These are phyloP conservation scores for Pseudogymnoascus sp. DNA, from an alignment of 2,329 filamentous ascomycete species.

Conservation along the genomic window DNA sequence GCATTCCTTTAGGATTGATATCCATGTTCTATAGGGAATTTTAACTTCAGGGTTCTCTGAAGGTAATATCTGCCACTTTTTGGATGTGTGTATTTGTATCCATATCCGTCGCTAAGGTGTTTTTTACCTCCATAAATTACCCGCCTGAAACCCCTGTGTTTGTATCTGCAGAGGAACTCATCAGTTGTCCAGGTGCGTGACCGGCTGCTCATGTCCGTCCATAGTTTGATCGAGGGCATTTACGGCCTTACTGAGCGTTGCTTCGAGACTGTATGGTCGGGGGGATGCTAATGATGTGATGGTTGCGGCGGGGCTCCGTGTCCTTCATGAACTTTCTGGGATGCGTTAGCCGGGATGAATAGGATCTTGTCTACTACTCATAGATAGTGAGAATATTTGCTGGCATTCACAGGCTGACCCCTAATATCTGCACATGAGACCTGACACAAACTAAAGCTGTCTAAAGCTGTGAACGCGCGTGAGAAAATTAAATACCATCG, in stretches of 20 bases:
- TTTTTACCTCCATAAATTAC: no score
- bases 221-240: slow-evolving; percentile 23
- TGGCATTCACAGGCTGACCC: neutral
- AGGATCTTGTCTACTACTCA: neutral
- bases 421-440: neutral
- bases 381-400: neutral
- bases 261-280: slow-evolving; percentile 15
- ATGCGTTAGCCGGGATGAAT: neutral
- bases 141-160: no score
- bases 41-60: neutral
- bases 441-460: neutral
- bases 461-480: neutral
- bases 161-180: no score
- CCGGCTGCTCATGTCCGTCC: slow-evolving; percentile 23
- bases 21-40: neutral
- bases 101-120: no score
- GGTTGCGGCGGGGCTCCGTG: neutral
- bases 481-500: neutral
- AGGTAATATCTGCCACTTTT: neutral
- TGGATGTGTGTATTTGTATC: no score
- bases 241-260: slow-evolving; percentile 19
- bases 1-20: neutral
- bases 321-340: neutral
- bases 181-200: slow-evolving; percentile 19
- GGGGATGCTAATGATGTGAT: slow-evolving; percentile 2